Evolutionary conservation across 495 filamentous ascomycete species (phyloP), one percentile per base, ranked within the genome.

Genomic region (Hyphodiscus hymeniophilus): DNA sequence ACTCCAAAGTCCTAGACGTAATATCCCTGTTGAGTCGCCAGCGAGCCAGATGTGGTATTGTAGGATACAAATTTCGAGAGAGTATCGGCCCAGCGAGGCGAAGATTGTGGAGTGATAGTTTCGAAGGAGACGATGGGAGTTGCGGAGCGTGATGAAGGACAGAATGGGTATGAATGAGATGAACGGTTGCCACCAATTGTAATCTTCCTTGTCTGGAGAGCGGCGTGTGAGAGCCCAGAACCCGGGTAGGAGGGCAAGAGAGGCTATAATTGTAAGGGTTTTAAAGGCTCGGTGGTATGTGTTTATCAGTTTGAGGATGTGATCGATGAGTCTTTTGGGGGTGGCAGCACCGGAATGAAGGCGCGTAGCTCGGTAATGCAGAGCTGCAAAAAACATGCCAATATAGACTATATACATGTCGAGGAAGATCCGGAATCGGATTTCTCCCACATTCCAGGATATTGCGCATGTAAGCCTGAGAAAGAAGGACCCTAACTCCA

Each of bases 11-110:
- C 75, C 76, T 28, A 74, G 46, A 13, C 63, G 62, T n/a, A 82
- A 63, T 16, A 74, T 44, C 5, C 72, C 79, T 23, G 73, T 72
- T 12, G 71, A 71, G 50, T 82, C 74, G 16, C 69, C 76, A 6
- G 76, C 77, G 23, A 82, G 65, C 78, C 77, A 82, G 47, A 81
- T 71, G 52, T 84, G 80, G 57, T 71, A 72, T 42, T 81, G 77
- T 21, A 84, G 55, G 13, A 76, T 66, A 50, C 78, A 82, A 1
- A 73, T 74, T 52, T 81, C 80, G 4, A 82, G 63, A 5, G 75
- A 76, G 31, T 64, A 66, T 7, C 65, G 64, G 8, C 80, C 80
- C 0, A 82, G 54, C 66, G 70, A 76, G 4, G 74, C 65, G 41
- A 79, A 79, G 17, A 63, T 44, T 0, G 35, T 35, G 5, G 71